These are phyloP conservation scores for Diutina rugosa DNA, from an alignment of 1,139 yeast species.

Conservation along the genomic window DNA sequence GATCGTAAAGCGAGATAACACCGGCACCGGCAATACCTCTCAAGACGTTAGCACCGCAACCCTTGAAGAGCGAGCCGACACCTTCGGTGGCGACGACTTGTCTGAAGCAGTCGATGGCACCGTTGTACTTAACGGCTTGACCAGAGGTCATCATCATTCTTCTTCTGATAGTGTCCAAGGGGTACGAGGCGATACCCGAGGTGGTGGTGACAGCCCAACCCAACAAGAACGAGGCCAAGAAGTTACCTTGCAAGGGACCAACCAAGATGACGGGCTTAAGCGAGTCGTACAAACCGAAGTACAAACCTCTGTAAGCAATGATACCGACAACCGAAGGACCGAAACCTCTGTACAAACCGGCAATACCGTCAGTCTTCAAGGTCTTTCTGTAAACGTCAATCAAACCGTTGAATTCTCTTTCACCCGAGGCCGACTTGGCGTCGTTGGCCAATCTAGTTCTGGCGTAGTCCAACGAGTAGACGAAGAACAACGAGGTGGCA, in stretches of 20 bases:
- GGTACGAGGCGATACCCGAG: constrained; percentile 5
- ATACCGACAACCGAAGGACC: constrained; percentile 74
- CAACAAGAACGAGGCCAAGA: constrained; percentile 62
- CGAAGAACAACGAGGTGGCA: constrained; percentile 63
- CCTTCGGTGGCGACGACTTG: constrained; percentile 68
- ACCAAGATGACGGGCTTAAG: constrained; percentile 63
- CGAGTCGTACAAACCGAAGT: constrained; percentile 74
- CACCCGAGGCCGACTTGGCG: constrained; percentile 61
- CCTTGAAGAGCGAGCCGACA: constrained; percentile 61
- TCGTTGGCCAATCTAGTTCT: constrained; percentile 79
- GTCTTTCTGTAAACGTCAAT: constrained; percentile 70
- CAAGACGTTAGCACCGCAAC: constrained; percentile 79
- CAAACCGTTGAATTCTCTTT: constrained; percentile 67
- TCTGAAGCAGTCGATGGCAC: constrained; percentile 62
- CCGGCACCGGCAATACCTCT: constrained; percentile 88
- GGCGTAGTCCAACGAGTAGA: constrained; percentile 73
- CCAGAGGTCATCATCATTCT: constrained; percentile 86
- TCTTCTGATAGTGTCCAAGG: constrained; percentile 32
- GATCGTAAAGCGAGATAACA: constrained; percentile 72
- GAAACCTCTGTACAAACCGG: constrained; percentile 79
- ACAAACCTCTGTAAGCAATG: constrained; percentile 73
- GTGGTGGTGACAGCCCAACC: constrained; percentile 75
- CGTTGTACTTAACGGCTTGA: constrained; percentile 64
- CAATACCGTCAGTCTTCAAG: constrained; percentile 62
- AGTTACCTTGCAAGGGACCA: constrained; percentile 59